Percentiles rank a stretch among this genome's conserved stretches.
These are phyloP conservation scores for Fomitopsis pinicola DNA, from an alignment of 1,284 basidiomycete genomes.

Conservation along the genomic window DNA sequence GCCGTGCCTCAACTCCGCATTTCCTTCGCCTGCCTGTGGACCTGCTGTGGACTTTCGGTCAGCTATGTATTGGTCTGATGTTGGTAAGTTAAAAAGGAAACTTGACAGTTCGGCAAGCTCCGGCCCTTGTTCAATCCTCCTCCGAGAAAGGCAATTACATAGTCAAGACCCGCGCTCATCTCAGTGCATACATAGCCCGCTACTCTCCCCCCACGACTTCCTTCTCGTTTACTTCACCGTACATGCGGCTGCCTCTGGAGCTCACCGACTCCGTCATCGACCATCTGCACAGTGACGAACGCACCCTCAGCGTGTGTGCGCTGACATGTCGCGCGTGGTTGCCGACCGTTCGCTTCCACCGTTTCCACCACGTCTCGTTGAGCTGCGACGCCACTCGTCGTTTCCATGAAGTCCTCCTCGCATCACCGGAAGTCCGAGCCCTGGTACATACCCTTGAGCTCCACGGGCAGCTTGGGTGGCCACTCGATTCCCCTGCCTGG, in stretches of 20 bases:
- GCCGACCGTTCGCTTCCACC: slow-evolving; percentile 26
- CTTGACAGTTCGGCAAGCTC: too few relatives aligned
- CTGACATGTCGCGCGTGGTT: slow-evolving; percentile 10
- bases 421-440: background rate
- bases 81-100: too few relatives aligned
- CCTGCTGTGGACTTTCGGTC: too few relatives aligned
- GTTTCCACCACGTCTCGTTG: slow-evolving; percentile 15
- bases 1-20: too few relatives aligned
- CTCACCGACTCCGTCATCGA: slow-evolving; percentile 19
- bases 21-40: too few relatives aligned
- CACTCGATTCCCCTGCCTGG: background rate
- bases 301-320: slow-evolving; percentile 14
- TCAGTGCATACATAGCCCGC: too few relatives aligned
- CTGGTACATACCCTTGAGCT: background rate
- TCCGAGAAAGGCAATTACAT: too few relatives aligned
- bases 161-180: too few relatives aligned
- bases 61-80: too few relatives aligned
- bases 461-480: background rate
- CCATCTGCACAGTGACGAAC: slow-evolving; percentile 16
- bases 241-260: slow-evolving; percentile 12
- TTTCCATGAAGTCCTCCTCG: background rate
- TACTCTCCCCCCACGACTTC: too few relatives aligned
- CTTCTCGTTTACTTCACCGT: background rate
- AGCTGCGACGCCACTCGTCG: background rate
- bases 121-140: too few relatives aligned